Evolutionary conservation across 768 basidiomycete genomes (phyloP), one percentile per base, ranked within the genome.

Genomic region (Kondoa malvinella): DNA sequence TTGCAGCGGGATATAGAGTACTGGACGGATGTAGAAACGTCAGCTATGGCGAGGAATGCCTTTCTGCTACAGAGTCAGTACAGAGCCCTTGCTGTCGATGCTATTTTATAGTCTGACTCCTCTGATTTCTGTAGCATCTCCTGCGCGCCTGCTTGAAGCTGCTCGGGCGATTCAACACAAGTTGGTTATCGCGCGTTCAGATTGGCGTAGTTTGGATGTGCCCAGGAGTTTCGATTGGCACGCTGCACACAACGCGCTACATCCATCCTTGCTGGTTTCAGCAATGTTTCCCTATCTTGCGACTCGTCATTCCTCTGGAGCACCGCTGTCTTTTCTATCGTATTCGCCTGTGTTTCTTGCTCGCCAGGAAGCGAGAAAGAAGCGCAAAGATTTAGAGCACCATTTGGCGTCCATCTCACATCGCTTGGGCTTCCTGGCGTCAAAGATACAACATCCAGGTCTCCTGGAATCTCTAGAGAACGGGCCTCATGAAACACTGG

Each of bases 331-430:
- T 77, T 27, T 79, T 84, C 26, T 74, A 26, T 67, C 71, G 1
- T 69, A 75, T n/a, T 71, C 70, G 4, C 89, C 88, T 0, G 76
- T 88, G 31, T 80, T 82, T 61, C 80, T 89, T 29, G 79, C 83
- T 1, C 79, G 82, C 21, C 84, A 86, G 67, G 89, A 92, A 76
- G 87, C 86, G 73, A 77, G 76, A 27, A 77, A 81, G 67, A 86
- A 86, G 70, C 81, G 83, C 17, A 78, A 78, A 57, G 80, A 81
- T 59, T 79, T 91, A 17, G 82, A 86, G 61, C 26, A 26, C 31
- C 34, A 34, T 3, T 40, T 57, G 26, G 34, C 15, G 8, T 27
- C 60, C 14, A 26, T 65, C 2, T 88, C 89, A 0, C 80, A 85
- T 71, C 77, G 80, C 4, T 81, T 92, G 2, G 89, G 89, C 0